Conservation (phyloP, 257 asterid genomes). For the Datura wrightii region DNA sequence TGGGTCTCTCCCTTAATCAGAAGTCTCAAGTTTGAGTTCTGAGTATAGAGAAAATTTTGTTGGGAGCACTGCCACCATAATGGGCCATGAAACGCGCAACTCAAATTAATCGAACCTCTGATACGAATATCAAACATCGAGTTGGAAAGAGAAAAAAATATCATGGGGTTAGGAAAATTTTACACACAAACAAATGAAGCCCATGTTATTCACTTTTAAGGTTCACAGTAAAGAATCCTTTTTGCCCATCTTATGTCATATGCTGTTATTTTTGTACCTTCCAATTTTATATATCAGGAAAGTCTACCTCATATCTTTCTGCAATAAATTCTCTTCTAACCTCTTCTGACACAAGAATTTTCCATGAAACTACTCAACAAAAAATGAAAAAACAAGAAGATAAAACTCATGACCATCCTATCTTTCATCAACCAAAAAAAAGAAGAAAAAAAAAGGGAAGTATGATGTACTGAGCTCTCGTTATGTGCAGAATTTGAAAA, state of each 20-base stretch:
- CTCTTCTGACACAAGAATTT: slow-evolving; percentile 21
- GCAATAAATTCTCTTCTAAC: slow-evolving; percentile 15
- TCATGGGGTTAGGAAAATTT: background rate
- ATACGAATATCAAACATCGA: no score
- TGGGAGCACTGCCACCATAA: no score
- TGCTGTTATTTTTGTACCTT: background rate
- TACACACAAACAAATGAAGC: background rate
- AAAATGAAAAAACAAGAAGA: background rate
- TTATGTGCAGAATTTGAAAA: no score
- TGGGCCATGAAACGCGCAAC: no score
- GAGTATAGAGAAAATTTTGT: no score
- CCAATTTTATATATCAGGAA: background rate
- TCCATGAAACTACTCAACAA: background rate
- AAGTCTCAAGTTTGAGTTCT: no score
- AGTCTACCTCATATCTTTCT: slow-evolving; percentile 24
- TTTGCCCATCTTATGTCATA: slow-evolving; percentile 7
- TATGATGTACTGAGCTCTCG: no score
- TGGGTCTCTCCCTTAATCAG: no score
- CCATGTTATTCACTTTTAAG: background rate
- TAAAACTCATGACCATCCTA: background rate
- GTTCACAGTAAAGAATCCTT: slow-evolving; percentile 4
- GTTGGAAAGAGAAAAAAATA: no score
- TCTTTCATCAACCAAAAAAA: background rate
- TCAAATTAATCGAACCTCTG: no score
- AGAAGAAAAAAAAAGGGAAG: no score